Evolutionary conservation across 2,329 filamentous ascomycete genomes (phyloP).

Genomic region (Chaetothyriales sp.): DNA sequence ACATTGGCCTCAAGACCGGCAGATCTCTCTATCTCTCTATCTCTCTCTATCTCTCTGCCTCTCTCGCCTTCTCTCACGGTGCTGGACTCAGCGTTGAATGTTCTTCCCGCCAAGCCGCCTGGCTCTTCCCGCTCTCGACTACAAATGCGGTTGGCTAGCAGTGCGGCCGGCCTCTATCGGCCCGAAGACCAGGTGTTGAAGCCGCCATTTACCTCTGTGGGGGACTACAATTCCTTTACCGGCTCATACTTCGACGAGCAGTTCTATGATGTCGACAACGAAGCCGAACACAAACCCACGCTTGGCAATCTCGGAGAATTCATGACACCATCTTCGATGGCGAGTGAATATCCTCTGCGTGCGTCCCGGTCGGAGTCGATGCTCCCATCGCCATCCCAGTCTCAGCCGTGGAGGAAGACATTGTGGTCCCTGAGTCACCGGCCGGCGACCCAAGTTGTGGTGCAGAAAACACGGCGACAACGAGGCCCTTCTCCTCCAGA

Average conservation of each 20-base stretch:
- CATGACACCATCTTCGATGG: constrained; percentile 36
- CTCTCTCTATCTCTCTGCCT: too few species aligned
- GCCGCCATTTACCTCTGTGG: constrained; percentile 32
- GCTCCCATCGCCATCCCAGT: constrained; percentile 22
- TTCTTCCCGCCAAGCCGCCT: background rate
- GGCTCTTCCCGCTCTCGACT: background rate
- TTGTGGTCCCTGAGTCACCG: constrained; percentile 37
- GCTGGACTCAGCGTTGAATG: background rate
- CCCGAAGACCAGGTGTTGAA: constrained; percentile 37
- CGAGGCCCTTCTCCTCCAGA: background rate
- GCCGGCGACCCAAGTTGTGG: constrained; percentile 26
- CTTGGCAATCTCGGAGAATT: constrained; percentile 38
- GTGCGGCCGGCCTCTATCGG: constrained; percentile 25
- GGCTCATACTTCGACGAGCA: constrained; percentile 48
- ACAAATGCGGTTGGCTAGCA: constrained; percentile 18
- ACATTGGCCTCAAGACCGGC: background rate
- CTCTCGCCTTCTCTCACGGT: background rate
- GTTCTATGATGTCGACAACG: constrained; percentile 33
- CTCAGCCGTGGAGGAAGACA: constrained; percentile 40
- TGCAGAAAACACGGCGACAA: constrained; percentile 18
- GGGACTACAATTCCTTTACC: constrained; percentile 47
- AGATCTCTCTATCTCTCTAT: too few species aligned
- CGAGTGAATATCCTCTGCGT: constrained; percentile 17
- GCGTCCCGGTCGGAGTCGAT: background rate
- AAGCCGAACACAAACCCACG: constrained; percentile 32